Evolutionary conservation across 2,329 filamentous ascomycete species (phyloP).

Genomic region (Raffaelea albimanens): DNA sequence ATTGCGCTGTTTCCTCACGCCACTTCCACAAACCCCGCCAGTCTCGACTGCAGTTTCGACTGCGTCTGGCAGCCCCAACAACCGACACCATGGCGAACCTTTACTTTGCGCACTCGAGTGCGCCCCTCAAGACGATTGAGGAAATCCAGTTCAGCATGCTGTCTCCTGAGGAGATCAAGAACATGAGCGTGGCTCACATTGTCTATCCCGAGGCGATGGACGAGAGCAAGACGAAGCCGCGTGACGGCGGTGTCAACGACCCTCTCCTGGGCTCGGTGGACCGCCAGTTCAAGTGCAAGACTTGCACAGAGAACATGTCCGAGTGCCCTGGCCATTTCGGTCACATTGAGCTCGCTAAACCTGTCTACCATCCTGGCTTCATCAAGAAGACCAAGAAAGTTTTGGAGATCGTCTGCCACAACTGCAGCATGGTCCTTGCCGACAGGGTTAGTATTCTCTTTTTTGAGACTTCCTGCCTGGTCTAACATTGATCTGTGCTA

Average conservation of each 20-base stretch:
- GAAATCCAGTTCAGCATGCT: constrained; percentile 98
- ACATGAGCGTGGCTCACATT: constrained; percentile 93
- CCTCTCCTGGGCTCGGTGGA: constrained; percentile 95
- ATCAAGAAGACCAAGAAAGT: constrained; percentile 99
- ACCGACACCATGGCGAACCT: constrained; percentile 76
- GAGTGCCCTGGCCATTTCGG: constrained; percentile 98
- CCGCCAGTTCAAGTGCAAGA: constrained; percentile 88
- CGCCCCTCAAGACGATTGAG: constrained; percentile 93
- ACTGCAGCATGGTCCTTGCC: constrained; percentile 94
- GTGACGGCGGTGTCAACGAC: constrained; percentile 88
- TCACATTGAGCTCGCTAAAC: constrained; percentile 94
- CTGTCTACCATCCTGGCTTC: constrained; percentile 91
- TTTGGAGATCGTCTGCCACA: constrained; percentile 96
- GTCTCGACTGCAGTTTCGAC: neutral
- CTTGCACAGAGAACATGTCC: constrained; percentile 89
- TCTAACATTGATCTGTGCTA: constrained; percentile 22
- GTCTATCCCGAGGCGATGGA: constrained; percentile 99
- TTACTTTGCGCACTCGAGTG: constrained; percentile 82
- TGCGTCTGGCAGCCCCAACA: constrained; percentile 3
- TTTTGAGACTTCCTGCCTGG: constrained; percentile 17
- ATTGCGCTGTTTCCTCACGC: neutral
- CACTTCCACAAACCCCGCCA: neutral
- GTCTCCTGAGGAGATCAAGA: constrained; percentile 97
- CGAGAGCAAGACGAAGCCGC: constrained; percentile 82
- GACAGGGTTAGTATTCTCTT: constrained; percentile 86